Base-by-base conservation (phyloP, 768 basidiomycete species). In the Lactarius psammicola region DNA sequence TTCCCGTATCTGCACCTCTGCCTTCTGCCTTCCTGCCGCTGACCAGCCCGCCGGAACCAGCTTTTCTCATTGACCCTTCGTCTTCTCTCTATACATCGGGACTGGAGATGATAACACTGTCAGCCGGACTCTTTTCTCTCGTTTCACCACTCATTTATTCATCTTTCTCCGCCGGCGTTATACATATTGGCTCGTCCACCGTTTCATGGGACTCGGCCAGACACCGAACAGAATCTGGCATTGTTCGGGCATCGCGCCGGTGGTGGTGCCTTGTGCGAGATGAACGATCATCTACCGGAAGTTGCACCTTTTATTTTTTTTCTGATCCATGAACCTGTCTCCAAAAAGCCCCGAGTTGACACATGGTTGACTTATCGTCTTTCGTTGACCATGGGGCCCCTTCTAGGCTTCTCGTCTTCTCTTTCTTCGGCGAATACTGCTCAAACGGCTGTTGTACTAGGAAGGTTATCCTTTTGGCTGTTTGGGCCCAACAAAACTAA, bases 1-100 rank as follows among this genome's bases (percentile, higher is more conserved):
- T n/a, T 40, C 17, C 56, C 28, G 1, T 31, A 28, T 57, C 33
- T 18, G 23, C 13, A 38, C 31, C 56, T 40, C 57, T 46, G 63
- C 49, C 33, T 57, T 60, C 49, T 46, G 63, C 15, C 20, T 54
- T 59, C 49, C 26, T 34, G 8, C 57, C 38, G 30, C n/a, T 42
- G 38, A 28, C 65, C 60, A 8, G 38, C 36, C 54, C 55, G 3
- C 26, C 11, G 60, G 60, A 8, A 26, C 44, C 26, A 36, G n/a
- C 4, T 4, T 56, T 56, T 60, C 59, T 60, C 59, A 49, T 36
- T 11, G 9, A 34, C 6, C 5, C 33, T n/a, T 30, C 55, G 9
- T 40, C 46, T 23, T 13, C 46, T 51, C 46, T 7, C 23, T 58
- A 59, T 31, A 20, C 36, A n/a, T n/a, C 38, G 23, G n/a, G 38